phyloP scores from a whole-genome alignment of 352 stramenopile species.

The Phytophthora lateralis region DNA sequence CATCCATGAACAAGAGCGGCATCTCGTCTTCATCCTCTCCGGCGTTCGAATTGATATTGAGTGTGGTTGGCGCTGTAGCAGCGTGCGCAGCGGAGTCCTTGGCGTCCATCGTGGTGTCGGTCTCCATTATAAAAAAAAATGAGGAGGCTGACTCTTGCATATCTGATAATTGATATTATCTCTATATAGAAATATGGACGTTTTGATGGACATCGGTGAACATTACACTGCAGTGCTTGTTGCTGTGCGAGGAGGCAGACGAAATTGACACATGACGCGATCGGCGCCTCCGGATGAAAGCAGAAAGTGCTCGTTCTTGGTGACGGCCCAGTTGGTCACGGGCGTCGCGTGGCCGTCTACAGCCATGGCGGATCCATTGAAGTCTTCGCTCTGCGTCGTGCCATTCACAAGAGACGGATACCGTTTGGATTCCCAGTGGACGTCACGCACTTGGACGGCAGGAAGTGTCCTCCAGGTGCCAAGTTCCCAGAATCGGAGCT shows the following conservation, averaged over 20 bases:
- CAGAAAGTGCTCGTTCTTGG: slow-evolving; percentile 65
- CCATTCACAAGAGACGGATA: slow-evolving; percentile 22
- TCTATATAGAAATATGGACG: neutral
- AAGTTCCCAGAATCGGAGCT: slow-evolving; percentile 24
- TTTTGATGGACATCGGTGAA: slow-evolving; percentile 1
- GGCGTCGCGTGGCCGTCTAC: slow-evolving; percentile 66
- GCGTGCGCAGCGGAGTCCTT: neutral
- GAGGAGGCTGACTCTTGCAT: neutral
- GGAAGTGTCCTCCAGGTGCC: slow-evolving; percentile 10
- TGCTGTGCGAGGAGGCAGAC: slow-evolving; percentile 9
- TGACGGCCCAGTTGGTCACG: slow-evolving; percentile 76
- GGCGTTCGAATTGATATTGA: neutral
- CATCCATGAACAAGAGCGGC: slow-evolving; percentile 82
- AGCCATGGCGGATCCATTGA: slow-evolving; percentile 33
- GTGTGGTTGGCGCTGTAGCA: slow-evolving; percentile 1
- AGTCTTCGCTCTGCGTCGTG: slow-evolving; percentile 19
- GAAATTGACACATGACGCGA: slow-evolving; percentile 84
- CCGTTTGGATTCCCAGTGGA: slow-evolving; percentile 25
- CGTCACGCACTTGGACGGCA: slow-evolving; percentile 14
- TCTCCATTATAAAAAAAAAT: slow-evolving; percentile 1
- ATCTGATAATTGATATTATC: neutral
- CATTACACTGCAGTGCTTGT: slow-evolving; percentile 7
- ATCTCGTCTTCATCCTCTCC: slow-evolving; percentile 59
- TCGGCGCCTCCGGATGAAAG: slow-evolving; percentile 78
- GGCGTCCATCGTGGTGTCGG: neutral